A percentile compares a stretch with the other conserved stretches of the same genome.
phyloP scores from a whole-genome alignment of 768 basidiomycete species.

The Crassisporium funariophilum region DNA sequence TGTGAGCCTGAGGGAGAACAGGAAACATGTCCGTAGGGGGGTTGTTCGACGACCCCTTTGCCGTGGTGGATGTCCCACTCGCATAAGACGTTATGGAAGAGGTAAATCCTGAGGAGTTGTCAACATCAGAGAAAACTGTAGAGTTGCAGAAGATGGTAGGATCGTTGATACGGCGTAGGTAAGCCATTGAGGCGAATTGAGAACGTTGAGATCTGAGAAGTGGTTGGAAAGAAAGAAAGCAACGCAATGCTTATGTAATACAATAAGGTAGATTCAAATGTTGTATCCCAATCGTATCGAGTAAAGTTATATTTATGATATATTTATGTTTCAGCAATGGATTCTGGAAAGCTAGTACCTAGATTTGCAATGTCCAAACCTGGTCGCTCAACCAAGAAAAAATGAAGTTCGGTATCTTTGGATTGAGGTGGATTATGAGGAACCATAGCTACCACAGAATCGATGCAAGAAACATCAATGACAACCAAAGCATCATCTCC shows the following conservation, averaged over 20 bases:
- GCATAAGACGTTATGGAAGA: neutral
- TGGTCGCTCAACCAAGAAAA: conserved; percentile 12
- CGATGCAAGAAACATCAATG: conserved; percentile 7
- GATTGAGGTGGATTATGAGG: conserved; percentile 7
- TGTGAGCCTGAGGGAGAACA: conserved; percentile 1
- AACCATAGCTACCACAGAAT: conserved; percentile 12
- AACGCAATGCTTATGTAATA: too few species aligned
- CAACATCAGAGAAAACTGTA: conserved; percentile 3
- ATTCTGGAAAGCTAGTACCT: conserved; percentile 1
- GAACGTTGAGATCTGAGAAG: too few species aligned
- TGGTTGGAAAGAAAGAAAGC: too few species aligned
- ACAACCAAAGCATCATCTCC: neutral
- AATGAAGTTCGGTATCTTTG: neutral
- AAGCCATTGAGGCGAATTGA: conserved; percentile 10
- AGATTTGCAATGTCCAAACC: conserved; percentile 10
- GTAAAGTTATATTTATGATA: too few species aligned
- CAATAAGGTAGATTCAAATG: too few species aligned
- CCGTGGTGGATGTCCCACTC: too few species aligned
- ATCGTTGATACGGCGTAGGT: conserved; percentile 1
- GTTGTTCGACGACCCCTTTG: too few species aligned
- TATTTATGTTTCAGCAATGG: conserved; percentile 5
- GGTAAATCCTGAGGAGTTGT: neutral
- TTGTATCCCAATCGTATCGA: too few species aligned
- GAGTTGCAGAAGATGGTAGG: conserved; percentile 1
- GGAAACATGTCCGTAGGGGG: too few species aligned